Conservation (phyloP, 495 filamentous ascomycete genomes). For the Daldinia caldariorum region DNA sequence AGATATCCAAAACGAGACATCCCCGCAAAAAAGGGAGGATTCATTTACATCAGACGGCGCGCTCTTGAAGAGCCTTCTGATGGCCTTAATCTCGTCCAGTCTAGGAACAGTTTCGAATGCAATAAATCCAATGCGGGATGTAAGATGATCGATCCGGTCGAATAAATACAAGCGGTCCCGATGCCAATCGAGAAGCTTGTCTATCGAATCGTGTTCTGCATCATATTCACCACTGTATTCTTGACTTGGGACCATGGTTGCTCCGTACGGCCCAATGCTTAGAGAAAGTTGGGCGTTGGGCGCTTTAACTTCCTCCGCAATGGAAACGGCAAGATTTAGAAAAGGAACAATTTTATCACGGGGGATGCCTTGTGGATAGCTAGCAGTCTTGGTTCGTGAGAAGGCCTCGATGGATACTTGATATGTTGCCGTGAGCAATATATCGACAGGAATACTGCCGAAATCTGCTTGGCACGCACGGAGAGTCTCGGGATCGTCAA, state of each 20-base stretch:
- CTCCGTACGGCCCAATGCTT: conserved; percentile 71
- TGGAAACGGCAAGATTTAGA: conserved; percentile 50
- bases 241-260: conserved; percentile 68
- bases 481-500: conserved; percentile 61
- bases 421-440: conserved; percentile 72
- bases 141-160: conserved; percentile 31
- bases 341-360: conserved; percentile 39
- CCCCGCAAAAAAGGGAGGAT: conserved; percentile 5
- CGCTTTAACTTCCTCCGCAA: conserved; percentile 49
- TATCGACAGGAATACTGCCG: conserved; percentile 61
- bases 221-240: conserved; percentile 73
- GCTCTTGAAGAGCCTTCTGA: conserved; percentile 56
- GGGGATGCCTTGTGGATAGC: conserved; percentile 39
- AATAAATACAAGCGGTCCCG: conserved; percentile 62
- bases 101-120: conserved; percentile 72
- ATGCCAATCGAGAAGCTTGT: conserved; percentile 65
- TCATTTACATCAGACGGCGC: conserved; percentile 18
- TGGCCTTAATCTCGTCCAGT: conserved; percentile 67
- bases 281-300: conserved; percentile 55
- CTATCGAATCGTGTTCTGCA: conserved; percentile 52
- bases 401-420: conserved; percentile 68
- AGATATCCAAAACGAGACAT: conserved; percentile 66
- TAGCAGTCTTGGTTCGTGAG: conserved; percentile 45
- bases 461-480: conserved; percentile 64
- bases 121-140: conserved; percentile 60